Base-by-base conservation (phyloP, 2,329 filamentous ascomycete species). In the Dactylellina drechsleri region DNA sequence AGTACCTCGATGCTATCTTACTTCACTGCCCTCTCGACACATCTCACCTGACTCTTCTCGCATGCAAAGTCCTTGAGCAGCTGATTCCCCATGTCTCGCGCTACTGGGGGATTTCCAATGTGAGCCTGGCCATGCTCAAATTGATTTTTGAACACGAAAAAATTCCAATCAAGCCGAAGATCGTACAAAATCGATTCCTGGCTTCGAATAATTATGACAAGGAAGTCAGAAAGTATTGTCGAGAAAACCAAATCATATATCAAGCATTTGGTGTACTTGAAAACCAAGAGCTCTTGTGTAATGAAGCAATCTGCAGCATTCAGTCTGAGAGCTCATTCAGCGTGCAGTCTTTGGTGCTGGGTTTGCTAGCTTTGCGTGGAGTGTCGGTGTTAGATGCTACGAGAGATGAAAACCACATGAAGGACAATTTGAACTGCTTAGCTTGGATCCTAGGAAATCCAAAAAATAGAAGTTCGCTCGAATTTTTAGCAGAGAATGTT, bases 51-150 rank as follows among this genome's bases (percentile, higher is more conserved):
- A 57, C 53, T 15, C 53, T 57, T 40, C 23, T 57, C 16, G 53
- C 53, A 57, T 57, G 53, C 20, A 57, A 57, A 15, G 53, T 57
- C 36, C 53, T 57, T 13, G 53, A 57, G 26, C 53, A 57, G 16
- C 23, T 36, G 26, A 13, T 57, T 4, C 53, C 53, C 53, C n/a
- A 57, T 10, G 26, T 40, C 13, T 12, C 26, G 12, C 53, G 16
- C 18, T 23, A 57, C 16, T 57, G 26, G 26, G 26, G 26, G 7
- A 28, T 28, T 28, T 28, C 26, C 26, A 28, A 28, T 28, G 26
- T 28, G 3, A 28, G 7, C 26, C 26, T 28, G 26, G 7, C 3
- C 3, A 28, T 7, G 26, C 26, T 28, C 26, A 28, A 28, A 28
- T 28, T 3, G 26, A 28, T 28, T 28, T 28, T 7, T 28, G 26